Evolutionary conservation across 2,329 filamentous ascomycete species (phyloP), one percentile per base, ranked within the genome.

Genomic region (Xylariomycetidae sp.): DNA sequence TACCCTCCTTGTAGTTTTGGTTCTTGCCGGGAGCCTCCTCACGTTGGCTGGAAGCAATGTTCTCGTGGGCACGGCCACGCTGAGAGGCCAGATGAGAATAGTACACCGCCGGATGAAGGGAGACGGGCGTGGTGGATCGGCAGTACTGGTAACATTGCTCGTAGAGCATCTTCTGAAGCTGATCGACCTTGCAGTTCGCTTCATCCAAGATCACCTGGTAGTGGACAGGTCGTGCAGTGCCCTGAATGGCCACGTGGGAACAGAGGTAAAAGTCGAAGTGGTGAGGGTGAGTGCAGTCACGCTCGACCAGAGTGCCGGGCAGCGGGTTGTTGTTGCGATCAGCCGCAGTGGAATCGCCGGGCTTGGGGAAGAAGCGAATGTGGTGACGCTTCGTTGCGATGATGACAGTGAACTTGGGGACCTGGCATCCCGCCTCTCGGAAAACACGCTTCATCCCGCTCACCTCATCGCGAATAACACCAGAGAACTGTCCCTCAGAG

Each of bases 381-480:
- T 95, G 90, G 47, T 98, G 92, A 3, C 92, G 83, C 71, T 98
- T 98, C 2, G 85, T 89, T 1, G 85, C 89, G 28, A 96, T 74
- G 25, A 95, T 76, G 9, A 94, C 87, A 0, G 88, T 88, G 50
- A 95, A 80, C 54, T 84, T 84, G 3, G 84, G 72, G 10, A 43
- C 1, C 30, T 34, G 2, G 50, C 25, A 54, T 4, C 57, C 55
- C 3, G 56, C 47, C 5, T 68, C 56, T 19, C 50, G 47, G 46
- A 88, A 72, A 17, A 66, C 63, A 0, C 65, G 56, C 59, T 82
- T 84, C 60, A 96, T 80, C 43, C 82, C 72, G 0, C 58, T 54
- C 1, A 96, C 72, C 53, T 98, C 92, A n/a, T 79, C 66, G 2
- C 85, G 68, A 8, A 98, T 63, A 1, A 98, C 82, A 17, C 87